phyloP scores from a whole-genome alignment of 257 asterid genomes.

The Eucommia ulmoides region DNA sequence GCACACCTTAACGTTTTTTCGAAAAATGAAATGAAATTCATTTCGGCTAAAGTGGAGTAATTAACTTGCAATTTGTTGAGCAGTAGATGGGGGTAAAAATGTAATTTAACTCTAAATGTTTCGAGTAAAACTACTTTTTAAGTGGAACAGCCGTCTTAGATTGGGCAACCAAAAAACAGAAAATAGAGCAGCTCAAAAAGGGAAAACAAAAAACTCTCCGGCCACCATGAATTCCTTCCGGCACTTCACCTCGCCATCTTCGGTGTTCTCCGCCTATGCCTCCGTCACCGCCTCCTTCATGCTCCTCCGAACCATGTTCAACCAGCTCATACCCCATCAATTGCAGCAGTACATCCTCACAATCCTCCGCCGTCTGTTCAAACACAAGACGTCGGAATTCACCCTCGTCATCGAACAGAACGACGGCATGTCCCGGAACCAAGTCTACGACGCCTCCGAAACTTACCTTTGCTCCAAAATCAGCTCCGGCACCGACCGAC shows the following conservation, averaged over 20 bases:
- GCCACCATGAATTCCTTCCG: background rate
- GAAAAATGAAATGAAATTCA: no score
- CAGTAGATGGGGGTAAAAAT: no score
- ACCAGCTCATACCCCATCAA: constrained; percentile 42
- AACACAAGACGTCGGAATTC: constrained; percentile 15
- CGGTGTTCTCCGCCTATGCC: constrained; percentile 71
- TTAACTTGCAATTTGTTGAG: no score
- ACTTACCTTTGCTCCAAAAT: constrained; percentile 45
- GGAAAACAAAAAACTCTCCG: no score
- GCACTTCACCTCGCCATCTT: constrained; percentile 21
- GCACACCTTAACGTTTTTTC: no score
- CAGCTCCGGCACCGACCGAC: constrained; percentile 34
- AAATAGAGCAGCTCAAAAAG: no score
- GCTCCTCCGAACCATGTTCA: constrained; percentile 52
- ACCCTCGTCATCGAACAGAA: constrained; percentile 64
- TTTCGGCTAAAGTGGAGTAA: no score
- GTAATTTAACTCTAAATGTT: no score
- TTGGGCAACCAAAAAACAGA: no score
- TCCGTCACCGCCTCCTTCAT: constrained; percentile 58
- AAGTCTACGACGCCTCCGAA: constrained; percentile 61
- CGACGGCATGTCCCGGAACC: constrained; percentile 42
- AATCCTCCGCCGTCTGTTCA: constrained; percentile 19
- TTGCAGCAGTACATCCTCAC: constrained; percentile 19
- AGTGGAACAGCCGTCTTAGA: no score
- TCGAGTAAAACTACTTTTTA: no score